Conservation (phyloP, 2,329 filamentous ascomycete species). For the Colletotrichum acutatum region DNA sequence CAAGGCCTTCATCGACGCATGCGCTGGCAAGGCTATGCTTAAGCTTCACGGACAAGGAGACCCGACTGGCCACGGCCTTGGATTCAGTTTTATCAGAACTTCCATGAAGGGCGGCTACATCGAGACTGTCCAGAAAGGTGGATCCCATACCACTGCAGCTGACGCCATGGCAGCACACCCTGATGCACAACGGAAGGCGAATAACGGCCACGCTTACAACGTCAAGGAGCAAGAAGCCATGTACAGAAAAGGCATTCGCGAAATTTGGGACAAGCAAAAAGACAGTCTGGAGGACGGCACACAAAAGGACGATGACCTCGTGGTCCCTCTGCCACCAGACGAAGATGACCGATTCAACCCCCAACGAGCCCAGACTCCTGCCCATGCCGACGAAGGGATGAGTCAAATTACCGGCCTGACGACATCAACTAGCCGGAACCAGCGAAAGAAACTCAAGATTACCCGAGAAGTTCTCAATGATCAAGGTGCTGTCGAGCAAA, state of each 20-base stretch:
- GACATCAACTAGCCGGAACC: slow-evolving; percentile 71
- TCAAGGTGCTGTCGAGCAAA: slow-evolving; percentile 66
- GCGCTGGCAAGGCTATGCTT: slow-evolving; percentile 95
- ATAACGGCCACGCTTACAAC: slow-evolving; percentile 96
- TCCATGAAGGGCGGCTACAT: slow-evolving; percentile 98
- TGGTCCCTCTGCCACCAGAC: slow-evolving; percentile 65
- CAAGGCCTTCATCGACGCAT: slow-evolving; percentile 95
- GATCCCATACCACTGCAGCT: slow-evolving; percentile 74
- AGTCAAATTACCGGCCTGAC: slow-evolving; percentile 82
- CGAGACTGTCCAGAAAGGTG: slow-evolving; percentile 74
- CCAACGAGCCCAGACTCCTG: slow-evolving; percentile 76
- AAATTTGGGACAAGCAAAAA: slow-evolving; percentile 93
- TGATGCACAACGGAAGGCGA: slow-evolving; percentile 67
- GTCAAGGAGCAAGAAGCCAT: slow-evolving; percentile 93
- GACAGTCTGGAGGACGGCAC: slow-evolving; percentile 78
- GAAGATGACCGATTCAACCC: slow-evolving; percentile 77
- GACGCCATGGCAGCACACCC: slow-evolving; percentile 86
- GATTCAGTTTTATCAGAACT: slow-evolving; percentile 96
- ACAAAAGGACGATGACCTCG: slow-evolving; percentile 72
- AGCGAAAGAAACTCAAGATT: slow-evolving; percentile 78
- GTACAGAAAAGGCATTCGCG: slow-evolving; percentile 90
- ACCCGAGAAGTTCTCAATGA: slow-evolving; percentile 66
- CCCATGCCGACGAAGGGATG: slow-evolving; percentile 78
- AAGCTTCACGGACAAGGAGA: slow-evolving; percentile 94
- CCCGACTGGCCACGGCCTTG: slow-evolving; percentile 91